Conservation (phyloP, 1,284 basidiomycete genomes). For the Pseudomicrostroma phylloplanum region DNA sequence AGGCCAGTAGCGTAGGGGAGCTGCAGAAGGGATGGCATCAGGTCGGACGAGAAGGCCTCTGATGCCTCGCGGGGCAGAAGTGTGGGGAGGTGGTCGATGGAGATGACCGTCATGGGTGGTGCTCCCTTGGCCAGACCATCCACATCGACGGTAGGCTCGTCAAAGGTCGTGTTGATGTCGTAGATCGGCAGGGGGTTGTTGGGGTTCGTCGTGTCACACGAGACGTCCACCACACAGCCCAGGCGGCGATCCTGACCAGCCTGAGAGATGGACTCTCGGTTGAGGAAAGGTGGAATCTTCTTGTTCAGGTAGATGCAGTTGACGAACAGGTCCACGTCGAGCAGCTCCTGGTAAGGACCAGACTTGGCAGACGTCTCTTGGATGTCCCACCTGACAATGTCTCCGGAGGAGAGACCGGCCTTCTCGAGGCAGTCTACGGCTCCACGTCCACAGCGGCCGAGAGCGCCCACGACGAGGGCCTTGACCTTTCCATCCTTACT, state of each 20-base stretch:
- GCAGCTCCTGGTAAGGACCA: conserved; percentile 90
- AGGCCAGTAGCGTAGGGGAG: conserved; percentile 35
- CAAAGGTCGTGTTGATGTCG: conserved; percentile 88
- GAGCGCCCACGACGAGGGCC: conserved; percentile 90
- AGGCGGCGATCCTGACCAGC: conserved; percentile 69
- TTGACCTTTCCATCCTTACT: conserved; percentile 62
- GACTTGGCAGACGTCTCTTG: conserved; percentile 85
- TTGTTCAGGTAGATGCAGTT: conserved; percentile 98
- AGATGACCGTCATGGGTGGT: conserved; percentile 69
- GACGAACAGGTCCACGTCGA: conserved; percentile 93
- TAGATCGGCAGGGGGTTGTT: conserved; percentile 98
- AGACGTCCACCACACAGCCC: conserved; percentile 88
- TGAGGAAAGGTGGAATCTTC: conserved; percentile 82
- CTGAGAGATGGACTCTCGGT: conserved; percentile 64
- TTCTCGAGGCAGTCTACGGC: conserved; percentile 92
- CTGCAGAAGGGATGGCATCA: conserved; percentile 66
- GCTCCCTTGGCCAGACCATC: conserved; percentile 19
- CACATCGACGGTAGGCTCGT: conserved; percentile 83
- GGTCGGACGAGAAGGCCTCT: conserved; percentile 87
- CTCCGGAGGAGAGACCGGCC: conserved; percentile 72
- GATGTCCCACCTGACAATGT: conserved; percentile 97
- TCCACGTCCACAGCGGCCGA: conserved; percentile 92
- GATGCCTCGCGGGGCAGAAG: conserved; percentile 90
- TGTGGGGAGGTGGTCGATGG: conserved; percentile 96
- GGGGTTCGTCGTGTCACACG: conserved; percentile 96